These are phyloP conservation scores for Trichoderma sp. DNA, from an alignment of 2,329 filamentous ascomycete genomes.

Conservation along the genomic window DNA sequence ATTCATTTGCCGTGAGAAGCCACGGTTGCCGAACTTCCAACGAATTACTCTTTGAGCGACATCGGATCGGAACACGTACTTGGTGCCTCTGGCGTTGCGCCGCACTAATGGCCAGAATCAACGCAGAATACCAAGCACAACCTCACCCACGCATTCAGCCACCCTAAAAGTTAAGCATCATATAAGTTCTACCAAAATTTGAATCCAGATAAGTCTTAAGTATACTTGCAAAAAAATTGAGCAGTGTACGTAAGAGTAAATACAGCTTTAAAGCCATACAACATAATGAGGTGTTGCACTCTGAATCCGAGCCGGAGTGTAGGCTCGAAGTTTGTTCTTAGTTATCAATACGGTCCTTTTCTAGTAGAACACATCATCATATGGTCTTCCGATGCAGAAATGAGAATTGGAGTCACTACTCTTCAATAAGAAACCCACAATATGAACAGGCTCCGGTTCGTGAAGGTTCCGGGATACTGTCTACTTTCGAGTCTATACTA, in stretches of 20 bases:
- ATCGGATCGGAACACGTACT: not conserved
- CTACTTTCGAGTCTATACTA: not conserved
- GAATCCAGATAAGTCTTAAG: not conserved
- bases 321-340: not conserved
- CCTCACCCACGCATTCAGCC: not conserved
- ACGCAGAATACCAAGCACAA: not conserved
- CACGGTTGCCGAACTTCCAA: not conserved
- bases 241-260: not conserved
- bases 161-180: not conserved
- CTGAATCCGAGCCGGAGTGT: not conserved
- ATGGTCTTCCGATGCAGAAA: not conserved
- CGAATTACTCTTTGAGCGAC: not conserved
- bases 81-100: not conserved
- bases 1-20: not conserved
- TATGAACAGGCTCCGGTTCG: not conserved
- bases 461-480: not conserved
- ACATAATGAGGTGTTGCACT: not conserved
- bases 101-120: not conserved
- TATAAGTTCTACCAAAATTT: not conserved
- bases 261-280: not conserved
- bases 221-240: not conserved
- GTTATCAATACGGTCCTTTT: not conserved
- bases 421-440: not conserved
- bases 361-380: not conserved
- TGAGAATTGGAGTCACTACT: not conserved